Evolutionary conservation across 768 basidiomycete genomes (phyloP).

Genomic region (Termitomyces sp.): DNA sequence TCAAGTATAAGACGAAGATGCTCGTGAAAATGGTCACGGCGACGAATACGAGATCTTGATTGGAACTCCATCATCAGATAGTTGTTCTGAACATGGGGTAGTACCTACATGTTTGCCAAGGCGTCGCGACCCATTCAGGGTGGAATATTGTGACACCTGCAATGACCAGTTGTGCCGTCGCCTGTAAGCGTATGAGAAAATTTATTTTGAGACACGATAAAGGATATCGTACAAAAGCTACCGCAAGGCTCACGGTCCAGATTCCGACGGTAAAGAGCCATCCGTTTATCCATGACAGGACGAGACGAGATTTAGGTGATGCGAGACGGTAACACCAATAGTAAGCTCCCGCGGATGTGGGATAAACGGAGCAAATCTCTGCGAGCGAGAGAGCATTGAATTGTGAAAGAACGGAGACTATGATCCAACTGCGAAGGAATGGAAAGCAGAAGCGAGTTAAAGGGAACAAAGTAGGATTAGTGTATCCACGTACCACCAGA

Average conservation of each 20-base stretch:
- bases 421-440: conserved; percentile 36
- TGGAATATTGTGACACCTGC: conserved; percentile 54
- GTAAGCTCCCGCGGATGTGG: conserved; percentile 56
- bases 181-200: conserved; percentile 20
- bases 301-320: conserved; percentile 41
- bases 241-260: conserved; percentile 61
- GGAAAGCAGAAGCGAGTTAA: neutral
- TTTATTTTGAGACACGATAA: neutral
- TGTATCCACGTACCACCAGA: conserved; percentile 56
- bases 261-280: conserved; percentile 67
- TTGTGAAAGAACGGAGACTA: conserved; percentile 42
- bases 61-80: neutral
- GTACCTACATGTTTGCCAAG: conserved; percentile 54
- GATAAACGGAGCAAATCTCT: conserved; percentile 56
- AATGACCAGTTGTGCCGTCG: conserved; percentile 53
- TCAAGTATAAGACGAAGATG: conserved; percentile 51
- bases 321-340: conserved; percentile 65
- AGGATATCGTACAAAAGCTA: conserved; percentile 43
- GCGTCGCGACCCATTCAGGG: conserved; percentile 49
- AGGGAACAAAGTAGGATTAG: neutral
- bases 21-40: conserved; percentile 42
- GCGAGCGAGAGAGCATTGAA: conserved; percentile 48
- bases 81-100: neutral
- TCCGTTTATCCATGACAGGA: conserved; percentile 61
- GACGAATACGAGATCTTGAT: conserved; percentile 48